Base-by-base conservation (phyloP, 2,329 filamentous ascomycete species). In the Monosporascus sp. region DNA sequence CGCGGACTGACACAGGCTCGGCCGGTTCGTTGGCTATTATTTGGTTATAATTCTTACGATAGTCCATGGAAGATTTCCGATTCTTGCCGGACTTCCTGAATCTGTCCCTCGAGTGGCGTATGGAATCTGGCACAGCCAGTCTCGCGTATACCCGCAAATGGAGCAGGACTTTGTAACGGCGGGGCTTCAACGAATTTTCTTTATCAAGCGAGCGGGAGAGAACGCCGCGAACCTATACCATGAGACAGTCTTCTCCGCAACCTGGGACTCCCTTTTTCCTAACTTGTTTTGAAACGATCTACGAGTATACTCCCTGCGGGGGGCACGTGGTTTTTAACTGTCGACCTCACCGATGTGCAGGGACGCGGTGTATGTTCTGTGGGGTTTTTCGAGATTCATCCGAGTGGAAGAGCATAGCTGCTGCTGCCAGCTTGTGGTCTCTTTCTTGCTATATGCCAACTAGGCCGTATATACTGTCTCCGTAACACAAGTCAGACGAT, bases 271-370 rank as follows among this genome's bases (percentile, higher is more conserved):
- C 40, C 22, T 44, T n/a, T 26, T 37, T 45, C 45, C 43, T 31
- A 47, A 46, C 47, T 51, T 45, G 49, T 56, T 45, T 19, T 44
- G 54, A 27, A 46, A 52, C 38, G 54, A 52, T 56, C 52, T 55
- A 54, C 38, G 53, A 56, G 31, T 54, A 52, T 51, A 51, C 45
- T 52, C 46, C 44, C 51, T 45, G 44, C 45, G 52, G 50, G 54
- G 37, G 52, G 31, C 31, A 35, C 31, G 31, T 35, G 3, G 31
- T 14, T 14, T 35, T 35, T 14, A 35, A 14, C 31, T 14, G 31
- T 35, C 31, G 11, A 14, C 31, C 31, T 11, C 31, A 4, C 31
- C 31, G 31, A 5, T 14, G 9, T 35, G 4, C 9, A 35, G 31
- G 31, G 2, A 35, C 31, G 31, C 11, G 31, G 11, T 35, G 11